Percentiles rank a stretch among this genome's conserved stretches.
Conservation (phyloP, 768 basidiomycete species). For the Mrakia frigida region DNA sequence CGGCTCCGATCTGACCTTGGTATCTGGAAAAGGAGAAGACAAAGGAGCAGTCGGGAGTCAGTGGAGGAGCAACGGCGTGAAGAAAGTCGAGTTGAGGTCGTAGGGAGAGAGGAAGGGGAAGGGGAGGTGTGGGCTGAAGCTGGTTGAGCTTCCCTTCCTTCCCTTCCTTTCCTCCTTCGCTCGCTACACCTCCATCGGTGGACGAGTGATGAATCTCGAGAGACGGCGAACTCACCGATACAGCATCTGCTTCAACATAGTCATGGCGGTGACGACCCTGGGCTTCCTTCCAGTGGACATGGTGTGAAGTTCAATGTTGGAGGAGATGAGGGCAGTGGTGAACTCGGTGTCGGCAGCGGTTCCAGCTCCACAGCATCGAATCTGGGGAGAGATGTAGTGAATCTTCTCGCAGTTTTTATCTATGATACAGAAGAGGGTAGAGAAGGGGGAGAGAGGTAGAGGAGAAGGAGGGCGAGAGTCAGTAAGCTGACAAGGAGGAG, state of each 20-base stretch:
- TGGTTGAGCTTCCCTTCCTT: no score
- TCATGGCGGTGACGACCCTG: slow-evolving; percentile 95
- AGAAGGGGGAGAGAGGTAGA: neutral
- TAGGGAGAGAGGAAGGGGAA: neutral
- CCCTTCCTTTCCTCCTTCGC: neutral
- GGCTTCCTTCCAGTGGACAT: slow-evolving; percentile 87
- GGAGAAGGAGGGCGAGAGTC: neutral
- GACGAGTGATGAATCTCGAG: neutral
- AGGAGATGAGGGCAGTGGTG: slow-evolving; percentile 87
- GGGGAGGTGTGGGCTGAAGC: no score
- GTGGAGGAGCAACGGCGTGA: neutral
- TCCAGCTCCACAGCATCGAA: slow-evolving; percentile 96
- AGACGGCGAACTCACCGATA: slow-evolving; percentile 57
- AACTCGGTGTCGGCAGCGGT: slow-evolving; percentile 99
- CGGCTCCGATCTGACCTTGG: slow-evolving; percentile 90
- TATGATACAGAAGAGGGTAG: slow-evolving; percentile 45
- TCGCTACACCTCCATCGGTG: neutral
- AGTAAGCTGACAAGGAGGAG: slow-evolving; percentile 1
- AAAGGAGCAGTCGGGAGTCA: neutral
- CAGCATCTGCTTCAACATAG: slow-evolving; percentile 94
- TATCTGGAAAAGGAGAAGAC: slow-evolving; percentile 52
- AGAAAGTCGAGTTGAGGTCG: neutral
- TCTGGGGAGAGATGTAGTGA: slow-evolving; percentile 90
- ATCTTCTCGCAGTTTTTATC: slow-evolving; percentile 99
- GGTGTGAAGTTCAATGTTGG: slow-evolving; percentile 89